Percentiles rank a stretch among this genome's conserved stretches.
Evolutionary conservation across 2,329 filamentous ascomycete species (phyloP).

Genomic region (Diplocarpon rosae): DNA sequence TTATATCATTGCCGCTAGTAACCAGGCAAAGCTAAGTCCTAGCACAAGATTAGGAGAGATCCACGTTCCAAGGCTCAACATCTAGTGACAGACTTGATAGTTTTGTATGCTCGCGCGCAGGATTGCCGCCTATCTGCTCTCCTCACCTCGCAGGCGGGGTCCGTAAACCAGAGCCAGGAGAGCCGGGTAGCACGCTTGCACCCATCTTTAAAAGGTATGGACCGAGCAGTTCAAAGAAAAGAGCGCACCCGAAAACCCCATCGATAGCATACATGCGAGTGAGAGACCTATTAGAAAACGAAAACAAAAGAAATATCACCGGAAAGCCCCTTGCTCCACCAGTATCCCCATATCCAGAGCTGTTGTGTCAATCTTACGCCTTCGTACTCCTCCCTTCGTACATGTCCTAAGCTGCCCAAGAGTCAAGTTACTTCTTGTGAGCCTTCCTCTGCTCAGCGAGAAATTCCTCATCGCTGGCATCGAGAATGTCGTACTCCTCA

Average conservation of each 20-base stretch:
- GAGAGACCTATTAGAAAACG: constrained; percentile 3
- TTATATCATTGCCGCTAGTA: neutral
- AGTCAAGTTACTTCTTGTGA: constrained; percentile 20
- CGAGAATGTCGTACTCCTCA: constrained; percentile 94
- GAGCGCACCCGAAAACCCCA: too few species aligned
- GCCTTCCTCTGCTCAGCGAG: constrained; percentile 38
- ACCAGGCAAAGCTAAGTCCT: neutral
- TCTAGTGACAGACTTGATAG: neutral
- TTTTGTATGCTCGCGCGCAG: neutral
- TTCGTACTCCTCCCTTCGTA: constrained; percentile 6
- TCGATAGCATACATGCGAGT: constrained; percentile 5
- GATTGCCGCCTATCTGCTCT: neutral
- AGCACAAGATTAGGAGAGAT: neutral
- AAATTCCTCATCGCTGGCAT: constrained; percentile 86
- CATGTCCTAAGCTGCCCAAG: constrained; percentile 6
- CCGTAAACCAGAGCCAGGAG: neutral
- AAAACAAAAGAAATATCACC: constrained; percentile 10
- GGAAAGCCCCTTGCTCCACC: constrained; percentile 18
- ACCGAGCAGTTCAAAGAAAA: too few species aligned
- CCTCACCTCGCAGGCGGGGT: neutral
- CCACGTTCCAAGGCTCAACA: neutral
- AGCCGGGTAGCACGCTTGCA: neutral
- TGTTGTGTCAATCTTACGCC: constrained; percentile 26
- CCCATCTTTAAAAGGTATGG: neutral
- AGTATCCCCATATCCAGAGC: constrained; percentile 20